A percentile compares a stretch with the other conserved stretches of the same genome.
phyloP scores from a whole-genome alignment of 1,139 yeast genomes.

The Kodamaea arcana region DNA sequence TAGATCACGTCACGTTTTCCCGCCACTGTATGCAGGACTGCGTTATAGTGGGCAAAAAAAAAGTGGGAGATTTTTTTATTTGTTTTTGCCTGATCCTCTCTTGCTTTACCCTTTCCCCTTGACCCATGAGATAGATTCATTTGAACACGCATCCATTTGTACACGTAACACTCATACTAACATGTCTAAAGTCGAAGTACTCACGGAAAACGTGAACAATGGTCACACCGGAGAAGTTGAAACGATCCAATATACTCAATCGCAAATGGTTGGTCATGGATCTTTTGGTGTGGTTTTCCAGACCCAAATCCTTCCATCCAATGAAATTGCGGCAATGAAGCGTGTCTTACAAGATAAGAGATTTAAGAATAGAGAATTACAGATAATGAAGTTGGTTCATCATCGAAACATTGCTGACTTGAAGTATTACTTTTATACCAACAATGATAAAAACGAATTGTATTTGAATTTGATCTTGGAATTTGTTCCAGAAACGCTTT shows the following conservation, averaged over 20 bases:
- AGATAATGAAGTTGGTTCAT: constrained; percentile 85
- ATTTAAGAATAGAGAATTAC: constrained; percentile 93
- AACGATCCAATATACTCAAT: constrained; percentile 64
- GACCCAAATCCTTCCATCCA: constrained; percentile 71
- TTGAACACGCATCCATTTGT: too few species aligned
- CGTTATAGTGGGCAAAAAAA: background rate
- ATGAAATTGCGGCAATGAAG: constrained; percentile 85
- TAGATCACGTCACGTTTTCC: too few species aligned
- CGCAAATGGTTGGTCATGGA: constrained; percentile 93
- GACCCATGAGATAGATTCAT: too few species aligned
- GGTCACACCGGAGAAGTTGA: constrained; percentile 66
- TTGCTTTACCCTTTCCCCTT: too few species aligned
- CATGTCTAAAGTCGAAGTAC: constrained; percentile 53
- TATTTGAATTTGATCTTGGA: constrained; percentile 87
- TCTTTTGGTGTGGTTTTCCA: constrained; percentile 96
- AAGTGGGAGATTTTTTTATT: background rate
- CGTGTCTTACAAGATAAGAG: constrained; percentile 92
- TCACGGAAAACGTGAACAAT: constrained; percentile 68
- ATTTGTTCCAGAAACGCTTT: constrained; percentile 90
- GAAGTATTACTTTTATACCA: constrained; percentile 84
- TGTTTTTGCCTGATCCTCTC: too few species aligned
- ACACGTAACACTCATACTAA: constrained; percentile 25
- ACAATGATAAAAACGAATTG: constrained; percentile 71
- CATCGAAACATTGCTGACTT: constrained; percentile 88
- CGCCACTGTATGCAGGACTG: background rate